Percentiles rank a stretch among this genome's conserved stretches.
These are phyloP conservation scores for Cystofilobasidium ferigula DNA, from an alignment of 768 basidiomycete species.

Conservation along the genomic window DNA sequence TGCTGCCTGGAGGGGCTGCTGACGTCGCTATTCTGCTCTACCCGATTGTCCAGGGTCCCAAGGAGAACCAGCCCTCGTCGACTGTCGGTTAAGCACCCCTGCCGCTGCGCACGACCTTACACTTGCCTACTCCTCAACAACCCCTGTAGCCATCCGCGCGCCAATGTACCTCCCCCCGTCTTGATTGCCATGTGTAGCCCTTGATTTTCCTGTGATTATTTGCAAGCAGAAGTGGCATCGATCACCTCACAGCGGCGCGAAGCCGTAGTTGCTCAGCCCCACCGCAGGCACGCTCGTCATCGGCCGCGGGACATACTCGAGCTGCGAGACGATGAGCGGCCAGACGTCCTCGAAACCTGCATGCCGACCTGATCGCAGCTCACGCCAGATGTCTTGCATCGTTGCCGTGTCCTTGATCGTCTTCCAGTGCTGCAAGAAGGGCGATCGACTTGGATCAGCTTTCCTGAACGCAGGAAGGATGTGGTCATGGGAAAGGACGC, in stretches of 20 bases:
- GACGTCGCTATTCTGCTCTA: neutral
- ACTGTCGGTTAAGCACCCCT: neutral
- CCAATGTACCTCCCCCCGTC: too few species aligned
- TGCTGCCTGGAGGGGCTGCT: neutral
- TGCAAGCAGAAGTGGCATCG: too few species aligned
- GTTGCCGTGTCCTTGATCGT: constrained; percentile 72
- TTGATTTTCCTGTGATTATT: too few species aligned
- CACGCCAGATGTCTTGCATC: constrained; percentile 57
- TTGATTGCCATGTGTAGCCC: too few species aligned
- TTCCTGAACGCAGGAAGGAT: neutral
- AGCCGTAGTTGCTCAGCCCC: too few species aligned
- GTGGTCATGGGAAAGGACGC: neutral
- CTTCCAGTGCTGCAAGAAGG: constrained; percentile 69
- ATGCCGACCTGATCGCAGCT: constrained; percentile 60
- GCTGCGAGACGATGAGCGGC: constrained; percentile 24
- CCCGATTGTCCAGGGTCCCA: neutral
- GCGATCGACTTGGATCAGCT: constrained; percentile 33
- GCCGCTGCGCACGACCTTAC: too few species aligned
- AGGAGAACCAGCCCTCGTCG: neutral
- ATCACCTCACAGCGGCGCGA: too few species aligned
- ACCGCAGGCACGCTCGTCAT: too few species aligned
- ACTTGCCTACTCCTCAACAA: neutral
- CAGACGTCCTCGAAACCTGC: constrained; percentile 38
- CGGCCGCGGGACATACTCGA: constrained; percentile 16
- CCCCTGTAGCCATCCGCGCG: too few species aligned